Evolutionary conservation across 257 asterid genomes (phyloP), one percentile per base, ranked within the genome.

Genomic region (Fraxinus cuspidata): DNA sequence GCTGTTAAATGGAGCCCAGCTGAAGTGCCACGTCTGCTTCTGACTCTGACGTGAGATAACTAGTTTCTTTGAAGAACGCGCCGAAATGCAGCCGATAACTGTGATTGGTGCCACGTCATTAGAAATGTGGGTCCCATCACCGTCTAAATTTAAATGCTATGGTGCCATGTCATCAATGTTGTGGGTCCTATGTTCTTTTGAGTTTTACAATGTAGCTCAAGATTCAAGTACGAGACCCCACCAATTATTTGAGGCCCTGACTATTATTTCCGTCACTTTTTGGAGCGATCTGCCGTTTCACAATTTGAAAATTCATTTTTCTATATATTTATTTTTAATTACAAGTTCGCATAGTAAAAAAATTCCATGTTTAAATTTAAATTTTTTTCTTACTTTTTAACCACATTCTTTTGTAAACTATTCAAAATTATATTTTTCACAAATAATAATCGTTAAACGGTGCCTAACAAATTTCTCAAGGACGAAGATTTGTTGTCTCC

Each of bases 11-110:
- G 31, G 81, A 83, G 9, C 83, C 84, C 74, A 63, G 71, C 9
- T 25, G 60, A 23, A 84, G 76, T 81, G 87, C 88, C 87, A 77
- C 75, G 81, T 88, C 88, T 80, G 79, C 75, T 76, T 60, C 74
- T 75, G 78, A 51, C 60, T 42, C 71, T 81, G 85, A 80, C 73
- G 82, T 49, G 58, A 71, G 81, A 78, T 64, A 87, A 83, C 88
- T 80, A 85, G 11, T 79, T 60, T 88, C 80, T 38, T 88, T 82
- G 86, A 82, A 70, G 27, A 2, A 56, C 66, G 89, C 75, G 84
- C 92, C 87, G 28, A 38, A 38, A 0, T 12, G 69, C 1, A 75
- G 53, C 67, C 47, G 83, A 77, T 82, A 68, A 82, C 65, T 78
- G 75, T 83, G 74, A 68, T 66, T 60, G 34, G 7, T 77, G 87